Evolutionary conservation across 2,329 filamentous ascomycete species (phyloP).

Genomic region (Trichoderma semiorbis): DNA sequence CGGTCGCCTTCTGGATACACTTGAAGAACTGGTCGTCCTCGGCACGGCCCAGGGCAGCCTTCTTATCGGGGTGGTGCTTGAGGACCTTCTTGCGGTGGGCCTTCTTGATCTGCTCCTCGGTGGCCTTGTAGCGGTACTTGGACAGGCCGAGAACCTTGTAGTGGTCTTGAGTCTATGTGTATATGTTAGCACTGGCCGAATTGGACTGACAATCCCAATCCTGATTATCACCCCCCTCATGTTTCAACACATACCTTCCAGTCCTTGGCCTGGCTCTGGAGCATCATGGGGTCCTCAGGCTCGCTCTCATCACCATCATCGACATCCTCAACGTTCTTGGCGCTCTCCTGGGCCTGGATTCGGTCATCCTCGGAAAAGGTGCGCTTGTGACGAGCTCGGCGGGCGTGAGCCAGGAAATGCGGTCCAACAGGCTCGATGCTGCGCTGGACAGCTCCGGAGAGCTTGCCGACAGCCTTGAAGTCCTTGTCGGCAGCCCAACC

Average conservation of each 20-base stretch:
- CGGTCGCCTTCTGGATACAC: constrained; percentile 98
- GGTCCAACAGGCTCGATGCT: constrained; percentile 94
- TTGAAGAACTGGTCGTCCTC: constrained; percentile 99
- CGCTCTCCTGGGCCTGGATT: constrained; percentile 90
- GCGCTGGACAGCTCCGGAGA: constrained; percentile 75
- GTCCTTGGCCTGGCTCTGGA: constrained; percentile 93
- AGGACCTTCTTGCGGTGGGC: constrained; percentile 99
- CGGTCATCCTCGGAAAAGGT: constrained; percentile 98
- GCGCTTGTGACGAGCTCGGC: constrained; percentile 91
- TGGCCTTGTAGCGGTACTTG: constrained; percentile 89
- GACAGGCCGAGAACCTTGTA: constrained; percentile 93
- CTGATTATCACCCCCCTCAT: not conserved
- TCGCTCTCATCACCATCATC: constrained; percentile 91
- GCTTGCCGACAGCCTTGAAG: constrained; percentile 77
- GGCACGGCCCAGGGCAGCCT: constrained; percentile 79
- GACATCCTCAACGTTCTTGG: constrained; percentile 92
- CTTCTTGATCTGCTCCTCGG: constrained; percentile 97
- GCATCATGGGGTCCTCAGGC: constrained; percentile 86
- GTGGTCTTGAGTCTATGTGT: constrained; percentile 78
- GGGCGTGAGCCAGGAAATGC: constrained; percentile 95
- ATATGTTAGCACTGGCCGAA: not conserved
- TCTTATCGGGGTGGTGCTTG: constrained; percentile 98
- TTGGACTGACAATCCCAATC: not conserved
- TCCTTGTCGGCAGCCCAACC: constrained; percentile 87
- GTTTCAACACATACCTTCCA: constrained; percentile 72